These are phyloP conservation scores for Pyrenophora teres DNA, from an alignment of 2,329 filamentous ascomycete genomes.

Conservation along the genomic window DNA sequence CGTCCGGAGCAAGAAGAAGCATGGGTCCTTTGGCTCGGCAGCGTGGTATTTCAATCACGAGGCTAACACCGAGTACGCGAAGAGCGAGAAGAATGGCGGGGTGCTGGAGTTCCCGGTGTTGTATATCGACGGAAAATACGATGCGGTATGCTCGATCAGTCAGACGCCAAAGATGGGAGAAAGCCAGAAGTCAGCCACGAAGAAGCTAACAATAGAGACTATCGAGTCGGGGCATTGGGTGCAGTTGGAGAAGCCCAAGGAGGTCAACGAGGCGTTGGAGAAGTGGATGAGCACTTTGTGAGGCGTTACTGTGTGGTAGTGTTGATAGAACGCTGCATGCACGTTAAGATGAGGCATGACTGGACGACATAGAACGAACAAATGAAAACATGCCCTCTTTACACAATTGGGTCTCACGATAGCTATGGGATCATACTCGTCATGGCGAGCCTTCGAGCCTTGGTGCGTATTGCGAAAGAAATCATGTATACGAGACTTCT, in stretches of 20 bases:
- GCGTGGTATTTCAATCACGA: slow-evolving; percentile 54
- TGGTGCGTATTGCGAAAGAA: too few relatives aligned
- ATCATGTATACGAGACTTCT: too few relatives aligned
- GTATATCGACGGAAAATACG: slow-evolving; percentile 48
- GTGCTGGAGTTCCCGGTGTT: slow-evolving; percentile 45
- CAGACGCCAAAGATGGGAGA: slow-evolving; percentile 42
- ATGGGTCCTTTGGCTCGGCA: slow-evolving; percentile 48
- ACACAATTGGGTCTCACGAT: too few relatives aligned
- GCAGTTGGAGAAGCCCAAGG: slow-evolving; percentile 32
- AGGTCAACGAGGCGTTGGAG: slow-evolving; percentile 29
- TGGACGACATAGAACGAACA: too few relatives aligned
- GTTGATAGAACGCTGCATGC: not conserved
- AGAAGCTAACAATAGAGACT: slow-evolving; percentile 52
- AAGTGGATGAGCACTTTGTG: slow-evolving; percentile 25
- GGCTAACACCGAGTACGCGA: slow-evolving; percentile 50
- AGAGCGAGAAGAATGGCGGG: slow-evolving; percentile 44
- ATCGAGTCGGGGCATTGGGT: slow-evolving; percentile 46
- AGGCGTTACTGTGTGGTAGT: not conserved
- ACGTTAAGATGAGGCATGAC: not conserved
- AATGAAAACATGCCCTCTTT: too few relatives aligned
- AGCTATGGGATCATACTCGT: too few relatives aligned
- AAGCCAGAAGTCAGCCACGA: slow-evolving; percentile 42
- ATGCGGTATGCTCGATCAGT: slow-evolving; percentile 41
- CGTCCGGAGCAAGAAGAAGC: slow-evolving; percentile 46
- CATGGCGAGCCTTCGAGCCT: too few relatives aligned